These are phyloP conservation scores for Maudiozyma humilis DNA, from an alignment of 1,139 yeast species.

Conservation along the genomic window DNA sequence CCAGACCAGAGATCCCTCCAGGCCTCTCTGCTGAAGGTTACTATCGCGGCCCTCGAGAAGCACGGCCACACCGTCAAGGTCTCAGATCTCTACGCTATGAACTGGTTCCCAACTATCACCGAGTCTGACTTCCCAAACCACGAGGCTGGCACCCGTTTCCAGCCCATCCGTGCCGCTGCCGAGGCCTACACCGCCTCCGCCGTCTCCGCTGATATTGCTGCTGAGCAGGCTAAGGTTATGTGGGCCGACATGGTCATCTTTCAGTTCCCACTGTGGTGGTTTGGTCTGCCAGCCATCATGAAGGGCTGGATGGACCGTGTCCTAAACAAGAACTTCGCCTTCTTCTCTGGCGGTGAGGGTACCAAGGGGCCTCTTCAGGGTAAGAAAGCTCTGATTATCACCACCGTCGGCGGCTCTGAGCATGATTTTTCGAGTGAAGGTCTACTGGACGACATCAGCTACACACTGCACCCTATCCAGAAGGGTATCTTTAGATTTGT, in stretches of 20 bases:
- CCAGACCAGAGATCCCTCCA: slow-evolving; percentile 22
- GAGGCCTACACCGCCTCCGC: slow-evolving; percentile 9
- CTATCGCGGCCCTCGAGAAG: slow-evolving; percentile 13
- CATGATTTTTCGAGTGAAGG: slow-evolving; percentile 16
- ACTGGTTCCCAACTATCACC: slow-evolving; percentile 19
- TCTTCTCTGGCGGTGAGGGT: slow-evolving; percentile 13
- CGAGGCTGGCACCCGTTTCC: slow-evolving; percentile 11
- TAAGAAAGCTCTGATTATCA: slow-evolving; percentile 19
- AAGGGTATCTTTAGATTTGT: slow-evolving; percentile 20
- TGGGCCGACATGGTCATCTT: slow-evolving; percentile 30
- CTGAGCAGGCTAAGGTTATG: slow-evolving; percentile 14
- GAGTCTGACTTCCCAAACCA: slow-evolving; percentile 16
- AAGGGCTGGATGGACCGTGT: slow-evolving; percentile 29
- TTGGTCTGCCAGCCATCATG: slow-evolving; percentile 23
- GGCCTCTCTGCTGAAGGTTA: slow-evolving; percentile 15
- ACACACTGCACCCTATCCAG: slow-evolving; percentile 22
- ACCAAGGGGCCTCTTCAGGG: slow-evolving; percentile 16
- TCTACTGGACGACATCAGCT: slow-evolving; percentile 20
- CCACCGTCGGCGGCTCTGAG: slow-evolving; percentile 19
- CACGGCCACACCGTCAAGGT: slow-evolving; percentile 24
- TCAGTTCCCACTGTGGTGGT: slow-evolving; percentile 29
- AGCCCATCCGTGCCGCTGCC: slow-evolving; percentile 12
- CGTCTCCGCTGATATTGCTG: slow-evolving; percentile 16
- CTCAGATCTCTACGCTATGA: slow-evolving; percentile 19
- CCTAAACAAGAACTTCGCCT: slow-evolving; percentile 18